phyloP scores from a whole-genome alignment of 257 asterid species.

The Datura wrightii region DNA sequence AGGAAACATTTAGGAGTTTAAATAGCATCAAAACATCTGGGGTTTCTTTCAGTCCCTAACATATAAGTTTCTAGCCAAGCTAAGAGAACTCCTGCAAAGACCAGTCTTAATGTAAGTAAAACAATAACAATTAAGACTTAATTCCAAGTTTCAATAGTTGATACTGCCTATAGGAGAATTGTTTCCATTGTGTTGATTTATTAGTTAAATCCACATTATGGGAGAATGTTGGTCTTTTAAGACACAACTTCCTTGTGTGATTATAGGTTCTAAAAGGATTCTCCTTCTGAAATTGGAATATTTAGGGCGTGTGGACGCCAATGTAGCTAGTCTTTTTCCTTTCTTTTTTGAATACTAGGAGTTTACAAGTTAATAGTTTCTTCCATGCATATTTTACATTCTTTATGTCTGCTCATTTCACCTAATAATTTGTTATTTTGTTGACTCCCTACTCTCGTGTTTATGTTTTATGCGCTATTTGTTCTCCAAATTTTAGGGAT shows the following conservation, averaged over 20 bases:
- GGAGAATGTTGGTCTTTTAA: not conserved
- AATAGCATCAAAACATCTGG: not conserved
- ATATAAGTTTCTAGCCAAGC: not conserved
- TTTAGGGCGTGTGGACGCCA: not conserved
- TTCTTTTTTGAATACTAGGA: not conserved
- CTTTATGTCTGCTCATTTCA: not conserved
- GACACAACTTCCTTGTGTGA: not conserved
- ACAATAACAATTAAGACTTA: not conserved
- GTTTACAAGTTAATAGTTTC: not conserved
- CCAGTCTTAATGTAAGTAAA: not conserved
- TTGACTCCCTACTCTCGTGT: not conserved
- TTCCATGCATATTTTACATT: not conserved
- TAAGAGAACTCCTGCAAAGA: not conserved
- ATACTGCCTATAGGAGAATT: not conserved
- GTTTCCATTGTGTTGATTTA: not conserved
- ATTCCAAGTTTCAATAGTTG: not conserved
- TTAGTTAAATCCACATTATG: too few relatives aligned
- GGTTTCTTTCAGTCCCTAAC: not conserved
- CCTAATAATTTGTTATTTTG: not conserved
- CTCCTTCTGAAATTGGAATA: not conserved
- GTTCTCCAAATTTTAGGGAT: not conserved
- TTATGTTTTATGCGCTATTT: not conserved
- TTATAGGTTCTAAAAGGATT: not conserved
- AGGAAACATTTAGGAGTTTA: not conserved
- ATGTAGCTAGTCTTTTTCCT: not conserved